Percentiles rank a stretch among this genome's conserved stretches.
Evolutionary conservation across 768 basidiomycete species (phyloP).

Genomic region (Punctularia strigosozonata): DNA sequence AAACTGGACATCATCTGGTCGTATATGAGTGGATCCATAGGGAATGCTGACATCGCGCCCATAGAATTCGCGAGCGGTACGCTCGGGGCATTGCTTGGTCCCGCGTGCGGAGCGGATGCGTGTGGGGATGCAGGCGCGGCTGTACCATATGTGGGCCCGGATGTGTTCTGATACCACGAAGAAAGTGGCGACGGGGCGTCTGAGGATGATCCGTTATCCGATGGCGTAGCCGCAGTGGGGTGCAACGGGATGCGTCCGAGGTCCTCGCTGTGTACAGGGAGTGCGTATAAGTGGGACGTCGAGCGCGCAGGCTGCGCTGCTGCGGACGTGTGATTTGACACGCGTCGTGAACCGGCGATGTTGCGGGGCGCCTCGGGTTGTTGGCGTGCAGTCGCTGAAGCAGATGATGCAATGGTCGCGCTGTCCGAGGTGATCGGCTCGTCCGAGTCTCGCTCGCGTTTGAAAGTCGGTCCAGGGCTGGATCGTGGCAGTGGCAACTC

Average conservation of each 20-base stretch:
- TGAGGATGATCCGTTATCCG: constrained; percentile 2
- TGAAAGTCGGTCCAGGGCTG: constrained; percentile 38
- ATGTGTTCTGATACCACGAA: not conserved
- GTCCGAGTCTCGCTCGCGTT: constrained; percentile 54
- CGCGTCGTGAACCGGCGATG: constrained; percentile 24
- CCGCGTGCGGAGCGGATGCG: too few species aligned
- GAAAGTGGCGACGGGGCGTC: constrained; percentile 1
- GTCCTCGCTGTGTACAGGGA: constrained; percentile 48
- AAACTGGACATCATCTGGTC: constrained; percentile 13
- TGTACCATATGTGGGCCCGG: too few species aligned
- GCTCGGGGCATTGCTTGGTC: too few species aligned
- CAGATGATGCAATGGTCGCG: constrained; percentile 3
- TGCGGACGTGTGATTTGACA: constrained; percentile 14
- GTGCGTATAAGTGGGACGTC: constrained; percentile 15
- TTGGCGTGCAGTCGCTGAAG: constrained; percentile 1
- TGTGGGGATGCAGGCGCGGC: too few species aligned
- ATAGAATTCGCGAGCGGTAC: not conserved
- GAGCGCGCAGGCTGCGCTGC: not conserved
- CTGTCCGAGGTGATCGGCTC: constrained; percentile 20
- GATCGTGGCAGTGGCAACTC: constrained; percentile 55
- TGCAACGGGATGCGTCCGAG: constrained; percentile 42
- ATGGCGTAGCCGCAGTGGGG: constrained; percentile 6
- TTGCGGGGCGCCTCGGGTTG: constrained; percentile 13
- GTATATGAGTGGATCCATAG: constrained; percentile 11
- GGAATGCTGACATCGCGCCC: constrained; percentile 12